Percentiles rank a stretch among this genome's conserved stretches.
phyloP scores from a whole-genome alignment of 1,284 basidiomycete genomes.

The Naganishia sp. region DNA sequence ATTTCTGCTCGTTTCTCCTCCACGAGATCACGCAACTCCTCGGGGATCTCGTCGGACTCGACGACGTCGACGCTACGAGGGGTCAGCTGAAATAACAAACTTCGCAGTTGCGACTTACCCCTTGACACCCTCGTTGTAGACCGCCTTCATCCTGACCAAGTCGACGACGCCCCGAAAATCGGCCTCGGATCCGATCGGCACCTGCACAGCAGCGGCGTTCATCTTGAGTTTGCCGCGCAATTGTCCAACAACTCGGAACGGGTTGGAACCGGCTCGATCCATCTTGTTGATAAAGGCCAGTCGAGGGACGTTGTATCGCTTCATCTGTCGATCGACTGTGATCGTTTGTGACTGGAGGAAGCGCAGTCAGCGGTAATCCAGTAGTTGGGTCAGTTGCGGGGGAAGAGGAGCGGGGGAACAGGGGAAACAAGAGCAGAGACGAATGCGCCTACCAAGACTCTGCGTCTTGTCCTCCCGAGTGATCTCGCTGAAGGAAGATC shows the following conservation, averaged over 20 bases:
- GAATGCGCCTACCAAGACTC: too few relatives aligned
- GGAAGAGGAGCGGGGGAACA: too few relatives aligned
- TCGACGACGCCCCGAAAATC: conserved; percentile 89
- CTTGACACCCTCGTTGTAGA: conserved; percentile 93
- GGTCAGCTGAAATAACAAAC: conserved; percentile 2
- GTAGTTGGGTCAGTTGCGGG: too few relatives aligned
- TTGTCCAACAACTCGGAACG: conserved; percentile 91
- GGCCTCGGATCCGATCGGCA: conserved; percentile 91
- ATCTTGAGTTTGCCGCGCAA: conserved; percentile 90
- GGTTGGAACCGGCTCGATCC: conserved; percentile 97
- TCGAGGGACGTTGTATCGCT: conserved; percentile 90
- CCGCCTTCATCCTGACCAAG: conserved; percentile 88
- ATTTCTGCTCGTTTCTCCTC: conserved; percentile 84
- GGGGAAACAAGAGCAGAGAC: too few relatives aligned
- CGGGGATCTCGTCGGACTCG: conserved; percentile 88
- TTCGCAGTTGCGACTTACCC: conserved; percentile 63
- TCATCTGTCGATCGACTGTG: conserved; percentile 98
- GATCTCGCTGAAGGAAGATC: too few relatives aligned
- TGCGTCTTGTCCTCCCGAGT: too few relatives aligned
- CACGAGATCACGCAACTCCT: conserved; percentile 69
- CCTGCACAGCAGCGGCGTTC: conserved; percentile 90
- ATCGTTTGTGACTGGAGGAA: conserved; percentile 86
- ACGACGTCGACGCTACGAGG: conserved; percentile 67
- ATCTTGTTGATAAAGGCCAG: conserved; percentile 99
- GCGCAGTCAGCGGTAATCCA: too few relatives aligned